A percentile compares a stretch with the other conserved stretches of the same genome.
Evolutionary conservation across 192 early-diverging fungal species (phyloP).

Genomic region (Coemansia sp.): DNA sequence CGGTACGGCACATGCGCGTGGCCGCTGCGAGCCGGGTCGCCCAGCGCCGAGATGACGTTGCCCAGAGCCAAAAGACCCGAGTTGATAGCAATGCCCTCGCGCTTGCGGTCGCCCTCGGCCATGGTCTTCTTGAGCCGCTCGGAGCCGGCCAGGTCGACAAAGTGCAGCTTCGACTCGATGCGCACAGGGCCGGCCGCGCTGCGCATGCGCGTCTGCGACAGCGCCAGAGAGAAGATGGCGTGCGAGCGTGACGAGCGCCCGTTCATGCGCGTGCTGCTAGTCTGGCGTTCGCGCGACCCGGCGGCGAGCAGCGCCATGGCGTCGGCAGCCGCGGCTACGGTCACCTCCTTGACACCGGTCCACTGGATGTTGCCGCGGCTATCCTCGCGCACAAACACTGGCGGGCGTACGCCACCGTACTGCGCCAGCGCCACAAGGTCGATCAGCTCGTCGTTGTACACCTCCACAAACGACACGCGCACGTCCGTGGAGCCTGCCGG

Average conservation of each 20-base stretch:
- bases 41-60: slow-evolving; percentile 97
- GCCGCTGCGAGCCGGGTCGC: slow-evolving; percentile 61
- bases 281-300: slow-evolving; percentile 78
- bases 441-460: slow-evolving; percentile 96
- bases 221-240: slow-evolving; percentile 91
- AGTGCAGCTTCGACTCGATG: slow-evolving; percentile 89
- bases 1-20: slow-evolving; percentile 87
- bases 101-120: slow-evolving; percentile 86
- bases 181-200: slow-evolving; percentile 23
- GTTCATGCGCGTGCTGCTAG: slow-evolving; percentile 98
- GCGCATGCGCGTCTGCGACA: slow-evolving; percentile 67
- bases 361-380: slow-evolving; percentile 81
- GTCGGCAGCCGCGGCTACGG: slow-evolving; percentile 66
- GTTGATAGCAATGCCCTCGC: slow-evolving; percentile 97
- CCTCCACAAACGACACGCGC: slow-evolving; percentile 88
- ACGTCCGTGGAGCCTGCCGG: slow-evolving; percentile 1
- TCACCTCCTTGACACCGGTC: slow-evolving; percentile 77
- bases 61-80: slow-evolving; percentile 92
- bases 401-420: slow-evolving; percentile 55
- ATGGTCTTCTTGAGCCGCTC: slow-evolving; percentile 93
- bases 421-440: slow-evolving; percentile 75
- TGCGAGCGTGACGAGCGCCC: slow-evolving; percentile 90
- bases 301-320: slow-evolving; percentile 64
- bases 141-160: slow-evolving; percentile 98
- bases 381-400: slow-evolving; percentile 79